Evolutionary conservation across 2,329 filamentous ascomycete genomes (phyloP).

Genomic region (Venturia carpophila): DNA sequence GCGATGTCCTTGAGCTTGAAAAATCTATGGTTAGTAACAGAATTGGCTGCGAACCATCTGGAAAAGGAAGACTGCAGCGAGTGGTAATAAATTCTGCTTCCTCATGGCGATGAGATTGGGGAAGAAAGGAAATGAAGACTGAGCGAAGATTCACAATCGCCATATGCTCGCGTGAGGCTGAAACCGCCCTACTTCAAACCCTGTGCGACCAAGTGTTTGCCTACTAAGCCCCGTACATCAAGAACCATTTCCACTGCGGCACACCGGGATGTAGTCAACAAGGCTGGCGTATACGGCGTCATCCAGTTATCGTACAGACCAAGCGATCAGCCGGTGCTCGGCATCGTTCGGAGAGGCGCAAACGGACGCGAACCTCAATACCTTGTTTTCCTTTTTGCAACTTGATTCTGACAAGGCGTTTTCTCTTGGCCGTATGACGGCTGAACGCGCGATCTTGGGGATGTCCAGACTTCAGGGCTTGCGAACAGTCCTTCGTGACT

Average conservation of each 20-base stretch:
- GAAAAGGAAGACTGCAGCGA: background rate
- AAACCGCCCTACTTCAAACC: background rate
- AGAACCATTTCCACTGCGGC: background rate
- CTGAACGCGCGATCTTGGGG: background rate
- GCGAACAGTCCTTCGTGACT: background rate
- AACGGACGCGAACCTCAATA: background rate
- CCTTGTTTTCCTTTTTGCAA: background rate
- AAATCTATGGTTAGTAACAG: background rate
- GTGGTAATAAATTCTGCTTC: background rate
- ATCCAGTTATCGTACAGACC: background rate
- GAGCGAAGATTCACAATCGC: background rate
- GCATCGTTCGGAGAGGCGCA: background rate
- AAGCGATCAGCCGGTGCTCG: background rate
- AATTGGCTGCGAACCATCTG: background rate
- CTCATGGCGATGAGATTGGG: background rate
- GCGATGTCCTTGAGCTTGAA: background rate
- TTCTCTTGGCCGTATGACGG: background rate
- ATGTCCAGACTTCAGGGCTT: background rate
- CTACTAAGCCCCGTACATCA: background rate
- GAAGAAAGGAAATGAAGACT: background rate
- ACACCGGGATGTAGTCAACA: background rate
- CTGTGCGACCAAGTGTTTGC: background rate
- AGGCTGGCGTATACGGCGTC: background rate
- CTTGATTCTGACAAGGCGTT: background rate
- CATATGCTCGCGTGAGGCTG: background rate